A percentile compares a stretch with the other conserved stretches of the same genome.
phyloP scores from a whole-genome alignment of 148 eudicot species.

The Heliosperma pusillum region DNA sequence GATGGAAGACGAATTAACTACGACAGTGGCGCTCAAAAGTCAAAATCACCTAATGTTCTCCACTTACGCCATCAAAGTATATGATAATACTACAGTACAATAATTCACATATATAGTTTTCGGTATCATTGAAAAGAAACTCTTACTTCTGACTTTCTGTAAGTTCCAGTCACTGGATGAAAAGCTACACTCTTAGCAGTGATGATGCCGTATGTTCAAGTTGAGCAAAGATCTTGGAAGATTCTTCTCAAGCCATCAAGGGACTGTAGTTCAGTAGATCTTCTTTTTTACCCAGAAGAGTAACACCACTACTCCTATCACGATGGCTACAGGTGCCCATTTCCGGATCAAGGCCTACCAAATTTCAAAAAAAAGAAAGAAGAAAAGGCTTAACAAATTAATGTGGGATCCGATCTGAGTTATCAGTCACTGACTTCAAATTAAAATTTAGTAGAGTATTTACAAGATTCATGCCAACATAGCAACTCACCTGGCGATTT shows the following conservation, averaged over 20 bases:
- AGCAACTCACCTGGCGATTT: conserved; percentile 78
- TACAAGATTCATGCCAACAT: background rate
- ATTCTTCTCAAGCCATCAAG: background rate
- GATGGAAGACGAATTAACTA: background rate
- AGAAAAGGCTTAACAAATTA: background rate
- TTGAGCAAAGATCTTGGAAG: background rate
- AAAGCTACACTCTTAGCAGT: background rate
- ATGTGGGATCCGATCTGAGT: background rate
- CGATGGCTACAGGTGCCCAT: conserved; percentile 91
- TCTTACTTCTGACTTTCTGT: background rate
- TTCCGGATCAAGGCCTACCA: conserved; percentile 73
- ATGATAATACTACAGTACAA: background rate
- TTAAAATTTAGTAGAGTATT: too few relatives aligned
- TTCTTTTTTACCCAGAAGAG: conserved; percentile 74
- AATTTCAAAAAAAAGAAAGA: background rate
- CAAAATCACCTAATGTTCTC: conserved; percentile 3
- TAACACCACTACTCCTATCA: conserved; percentile 68
- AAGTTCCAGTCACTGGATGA: conserved; percentile 11
- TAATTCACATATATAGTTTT: background rate
- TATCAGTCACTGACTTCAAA: too few relatives aligned
- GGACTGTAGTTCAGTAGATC: conserved; percentile 55
- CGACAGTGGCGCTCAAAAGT: background rate
- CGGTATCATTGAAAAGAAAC: conserved; percentile 18
- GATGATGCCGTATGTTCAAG: background rate
- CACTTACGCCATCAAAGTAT: background rate